Percentiles rank a stretch among this genome's conserved stretches.
These are phyloP conservation scores for Nectriaceae sp. DNA, from an alignment of 2,329 filamentous ascomycete species.

Conservation along the genomic window DNA sequence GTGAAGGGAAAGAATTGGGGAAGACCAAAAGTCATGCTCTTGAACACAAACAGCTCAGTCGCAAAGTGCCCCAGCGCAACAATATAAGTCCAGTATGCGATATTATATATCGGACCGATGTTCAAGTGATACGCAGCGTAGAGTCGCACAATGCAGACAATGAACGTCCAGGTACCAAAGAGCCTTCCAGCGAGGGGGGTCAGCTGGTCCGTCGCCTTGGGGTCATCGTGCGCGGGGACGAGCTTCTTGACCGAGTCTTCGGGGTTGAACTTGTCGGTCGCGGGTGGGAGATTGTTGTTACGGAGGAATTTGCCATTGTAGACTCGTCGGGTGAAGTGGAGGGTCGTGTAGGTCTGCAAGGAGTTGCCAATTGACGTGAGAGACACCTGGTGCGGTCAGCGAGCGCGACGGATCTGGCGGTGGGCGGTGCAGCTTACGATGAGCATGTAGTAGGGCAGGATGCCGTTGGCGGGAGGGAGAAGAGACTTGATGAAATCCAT, in stretches of 20 bases:
- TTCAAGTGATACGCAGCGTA: conserved; percentile 84
- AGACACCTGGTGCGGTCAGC: conserved; percentile 63
- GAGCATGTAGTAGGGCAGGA: conserved; percentile 61
- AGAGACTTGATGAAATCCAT: conserved; percentile 50
- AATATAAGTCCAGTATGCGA: conserved; percentile 80
- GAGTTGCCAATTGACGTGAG: conserved; percentile 82
- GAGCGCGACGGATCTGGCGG: conserved; percentile 5
- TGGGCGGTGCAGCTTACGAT: conserved; percentile 43
- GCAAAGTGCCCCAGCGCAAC: conserved; percentile 78
- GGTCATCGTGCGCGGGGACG: conserved; percentile 45
- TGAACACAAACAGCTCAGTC: conserved; percentile 79
- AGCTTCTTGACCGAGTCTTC: conserved; percentile 57
- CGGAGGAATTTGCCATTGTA: conserved; percentile 70
- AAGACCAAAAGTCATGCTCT: conserved; percentile 66
- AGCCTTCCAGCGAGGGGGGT: conserved; percentile 76
- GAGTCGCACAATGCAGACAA: conserved; percentile 74
- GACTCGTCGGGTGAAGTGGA: conserved; percentile 81
- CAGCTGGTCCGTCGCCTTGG: conserved; percentile 58
- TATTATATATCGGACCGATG: conserved; percentile 72
- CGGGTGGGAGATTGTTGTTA: conserved; percentile 47
- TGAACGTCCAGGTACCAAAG: conserved; percentile 86
- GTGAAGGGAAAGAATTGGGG: conserved; percentile 59
- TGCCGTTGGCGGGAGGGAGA: conserved; percentile 53
- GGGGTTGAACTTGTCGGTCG: conserved; percentile 45
- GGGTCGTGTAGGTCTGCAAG: conserved; percentile 78